Evolutionary conservation across 2,329 filamentous ascomycete species (phyloP).

Genomic region (Gremmenia infestans): DNA sequence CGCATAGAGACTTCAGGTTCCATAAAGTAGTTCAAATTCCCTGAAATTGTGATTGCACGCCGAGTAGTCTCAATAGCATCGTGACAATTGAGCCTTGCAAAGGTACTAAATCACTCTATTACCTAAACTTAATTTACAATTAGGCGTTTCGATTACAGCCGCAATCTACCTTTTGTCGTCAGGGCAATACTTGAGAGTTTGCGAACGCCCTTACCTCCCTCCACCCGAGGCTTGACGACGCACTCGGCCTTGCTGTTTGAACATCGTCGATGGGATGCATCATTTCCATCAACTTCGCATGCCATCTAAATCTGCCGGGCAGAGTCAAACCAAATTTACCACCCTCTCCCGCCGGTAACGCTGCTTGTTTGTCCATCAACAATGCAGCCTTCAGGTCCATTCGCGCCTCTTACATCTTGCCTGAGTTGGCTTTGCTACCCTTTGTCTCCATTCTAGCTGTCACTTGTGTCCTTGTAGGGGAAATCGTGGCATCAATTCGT

Average conservation of each 20-base stretch:
- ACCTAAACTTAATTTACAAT: conserved; percentile 1
- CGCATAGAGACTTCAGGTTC: conserved; percentile 3
- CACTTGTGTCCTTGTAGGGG: too few species aligned
- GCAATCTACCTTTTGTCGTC: conserved; percentile 15
- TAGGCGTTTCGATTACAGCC: conserved; percentile 10
- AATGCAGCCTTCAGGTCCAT: not conserved
- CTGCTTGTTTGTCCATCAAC: conserved; percentile 10
- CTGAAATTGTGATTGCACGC: conserved; percentile 12
- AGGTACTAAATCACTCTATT: conserved; percentile 11
- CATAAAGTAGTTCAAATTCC: conserved; percentile 14
- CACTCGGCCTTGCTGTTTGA: conserved; percentile 34
- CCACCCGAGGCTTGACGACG: conserved; percentile 38
- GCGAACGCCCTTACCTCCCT: conserved; percentile 27
- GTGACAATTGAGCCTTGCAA: conserved; percentile 17
- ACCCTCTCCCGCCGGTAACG: conserved; percentile 13
- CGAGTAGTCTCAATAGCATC: conserved; percentile 21
- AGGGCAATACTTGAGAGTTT: conserved; percentile 4
- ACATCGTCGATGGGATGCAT: conserved; percentile 32
- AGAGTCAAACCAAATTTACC: not conserved
- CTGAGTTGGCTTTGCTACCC: too few species aligned
- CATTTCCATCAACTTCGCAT: conserved; percentile 32
- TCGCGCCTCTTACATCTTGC: too few species aligned
- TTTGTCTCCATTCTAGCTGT: too few species aligned
- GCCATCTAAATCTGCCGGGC: conserved; percentile 30
- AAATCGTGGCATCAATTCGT: too few species aligned